A percentile compares a stretch with the other conserved stretches of the same genome.
Evolutionary conservation across 305 asterid species (phyloP).

Genomic region (Solanum chacoense): DNA sequence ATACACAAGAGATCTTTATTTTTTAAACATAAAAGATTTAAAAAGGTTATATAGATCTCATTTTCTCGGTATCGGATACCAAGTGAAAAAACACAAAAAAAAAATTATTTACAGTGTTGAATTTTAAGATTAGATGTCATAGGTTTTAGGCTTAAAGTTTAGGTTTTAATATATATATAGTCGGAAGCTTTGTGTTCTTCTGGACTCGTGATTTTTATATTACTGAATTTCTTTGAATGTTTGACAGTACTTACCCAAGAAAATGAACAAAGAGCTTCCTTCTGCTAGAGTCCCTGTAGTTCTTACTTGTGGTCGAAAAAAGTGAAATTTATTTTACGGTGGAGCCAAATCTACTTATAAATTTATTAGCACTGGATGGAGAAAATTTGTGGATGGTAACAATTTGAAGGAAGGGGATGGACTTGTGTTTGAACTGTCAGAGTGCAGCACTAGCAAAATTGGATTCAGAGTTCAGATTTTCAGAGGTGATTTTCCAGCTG

Average conservation of each 20-base stretch:
- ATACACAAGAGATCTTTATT: background rate
- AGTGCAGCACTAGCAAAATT: background rate
- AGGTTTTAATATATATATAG: background rate
- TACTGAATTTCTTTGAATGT: background rate
- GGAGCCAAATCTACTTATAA: background rate
- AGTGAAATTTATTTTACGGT: slow-evolving; percentile 12
- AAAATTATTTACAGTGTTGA: background rate
- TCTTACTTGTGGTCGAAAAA: slow-evolving; percentile 18
- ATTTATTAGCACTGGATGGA: slow-evolving; percentile 19
- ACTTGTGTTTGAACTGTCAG: slow-evolving; percentile 34
- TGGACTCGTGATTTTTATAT: background rate
- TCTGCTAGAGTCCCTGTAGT: slow-evolving; percentile 9
- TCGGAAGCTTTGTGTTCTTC: background rate
- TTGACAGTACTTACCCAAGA: slow-evolving; percentile 16
- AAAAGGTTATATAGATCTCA: background rate
- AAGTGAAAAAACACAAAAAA: background rate
- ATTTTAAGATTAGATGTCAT: background rate
- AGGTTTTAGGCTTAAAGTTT: background rate
- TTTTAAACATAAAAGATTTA: background rate
- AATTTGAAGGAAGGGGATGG: slow-evolving; percentile 29
- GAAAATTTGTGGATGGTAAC: slow-evolving; percentile 19
- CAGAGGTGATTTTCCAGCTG: slow-evolving; percentile 5
- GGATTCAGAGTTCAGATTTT: slow-evolving; percentile 24
- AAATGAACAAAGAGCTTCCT: slow-evolving; percentile 12
- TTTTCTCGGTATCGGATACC: background rate